phyloP scores from a whole-genome alignment of 352 stramenopile genomes.

The Phytophthora boehmeriae region DNA sequence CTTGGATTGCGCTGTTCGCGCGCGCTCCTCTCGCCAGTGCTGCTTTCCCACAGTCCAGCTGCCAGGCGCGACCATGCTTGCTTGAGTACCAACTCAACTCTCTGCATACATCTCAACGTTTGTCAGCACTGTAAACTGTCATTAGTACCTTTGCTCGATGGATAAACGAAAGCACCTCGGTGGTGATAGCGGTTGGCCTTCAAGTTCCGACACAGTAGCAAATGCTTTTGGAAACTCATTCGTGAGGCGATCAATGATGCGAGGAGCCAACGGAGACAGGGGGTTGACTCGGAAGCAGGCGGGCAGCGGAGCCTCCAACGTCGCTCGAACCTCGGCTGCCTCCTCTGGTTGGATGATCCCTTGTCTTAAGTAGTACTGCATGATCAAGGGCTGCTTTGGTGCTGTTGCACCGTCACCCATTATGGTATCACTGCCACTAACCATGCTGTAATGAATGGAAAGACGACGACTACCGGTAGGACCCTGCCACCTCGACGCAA shows the following conservation, averaged over 20 bases:
- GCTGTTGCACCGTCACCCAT: conserved; percentile 8
- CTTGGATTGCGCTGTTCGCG: conserved; percentile 62
- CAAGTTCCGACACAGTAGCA: conserved; percentile 22
- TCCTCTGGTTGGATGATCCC: conserved; percentile 57
- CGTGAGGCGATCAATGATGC: conserved; percentile 55
- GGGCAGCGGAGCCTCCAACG: conserved; percentile 59
- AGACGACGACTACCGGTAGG: conserved; percentile 4
- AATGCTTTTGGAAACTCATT: conserved; percentile 56
- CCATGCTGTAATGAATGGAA: conserved; percentile 11
- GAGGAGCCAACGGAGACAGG: conserved; percentile 23
- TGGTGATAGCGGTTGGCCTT: conserved; percentile 39
- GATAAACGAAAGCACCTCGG: conserved; percentile 27
- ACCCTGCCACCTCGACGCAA: conserved; percentile 8
- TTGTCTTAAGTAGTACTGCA: conserved; percentile 80
- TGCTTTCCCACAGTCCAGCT: conserved; percentile 73
- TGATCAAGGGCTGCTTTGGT: conserved; percentile 42
- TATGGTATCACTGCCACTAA: conserved; percentile 5
- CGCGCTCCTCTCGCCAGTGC: conserved; percentile 65
- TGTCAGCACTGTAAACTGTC: neutral
- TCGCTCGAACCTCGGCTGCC: conserved; percentile 47
- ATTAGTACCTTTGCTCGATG: neutral
- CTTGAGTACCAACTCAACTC: conserved; percentile 70
- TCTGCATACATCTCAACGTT: conserved; percentile 19
- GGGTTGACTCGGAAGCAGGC: conserved; percentile 79
- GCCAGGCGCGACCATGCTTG: conserved; percentile 60